Evolutionary conservation across 2,329 filamentous ascomycete species (phyloP).

Genomic region (Tympanopsis confertula): DNA sequence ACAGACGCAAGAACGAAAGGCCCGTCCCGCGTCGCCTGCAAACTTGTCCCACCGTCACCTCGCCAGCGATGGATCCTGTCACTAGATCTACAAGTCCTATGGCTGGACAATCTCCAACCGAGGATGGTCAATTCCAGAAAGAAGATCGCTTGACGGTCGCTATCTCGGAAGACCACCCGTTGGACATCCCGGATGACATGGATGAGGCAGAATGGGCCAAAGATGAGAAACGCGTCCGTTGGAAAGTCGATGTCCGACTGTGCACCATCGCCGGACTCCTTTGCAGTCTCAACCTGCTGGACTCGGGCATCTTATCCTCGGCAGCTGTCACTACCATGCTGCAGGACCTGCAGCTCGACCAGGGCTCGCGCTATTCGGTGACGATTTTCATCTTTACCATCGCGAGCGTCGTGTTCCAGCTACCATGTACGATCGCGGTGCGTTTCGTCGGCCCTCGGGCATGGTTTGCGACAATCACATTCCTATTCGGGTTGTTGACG

Average conservation of each 20-base stretch:
- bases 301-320: slow-evolving; percentile 58
- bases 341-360: slow-evolving; percentile 45
- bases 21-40: too few species aligned
- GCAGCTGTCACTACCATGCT: slow-evolving; percentile 61
- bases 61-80: too few species aligned
- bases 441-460: slow-evolving; percentile 51
- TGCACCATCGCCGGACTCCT: slow-evolving; percentile 63
- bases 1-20: too few species aligned
- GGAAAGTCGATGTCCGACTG: slow-evolving; percentile 55
- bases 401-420: slow-evolving; percentile 54
- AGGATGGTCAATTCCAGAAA: too few species aligned
- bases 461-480: slow-evolving; percentile 48
- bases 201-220: slow-evolving; percentile 7
- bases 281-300: slow-evolving; percentile 57
- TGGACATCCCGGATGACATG: slow-evolving; percentile 1
- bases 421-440: slow-evolving; percentile 57
- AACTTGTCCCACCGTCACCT: too few species aligned
- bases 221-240: slow-evolving; percentile 35
- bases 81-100: too few species aligned
- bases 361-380: slow-evolving; percentile 55
- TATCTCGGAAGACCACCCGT: slow-evolving; percentile 3
- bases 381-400: slow-evolving; percentile 66
- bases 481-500: slow-evolving; percentile 52
- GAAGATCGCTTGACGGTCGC: too few species aligned
- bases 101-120: too few species aligned